Percentiles rank a stretch among this genome's conserved stretches.
Evolutionary conservation across 495 filamentous ascomycete species (phyloP).

Genomic region (Lasiosphaeria hispida): DNA sequence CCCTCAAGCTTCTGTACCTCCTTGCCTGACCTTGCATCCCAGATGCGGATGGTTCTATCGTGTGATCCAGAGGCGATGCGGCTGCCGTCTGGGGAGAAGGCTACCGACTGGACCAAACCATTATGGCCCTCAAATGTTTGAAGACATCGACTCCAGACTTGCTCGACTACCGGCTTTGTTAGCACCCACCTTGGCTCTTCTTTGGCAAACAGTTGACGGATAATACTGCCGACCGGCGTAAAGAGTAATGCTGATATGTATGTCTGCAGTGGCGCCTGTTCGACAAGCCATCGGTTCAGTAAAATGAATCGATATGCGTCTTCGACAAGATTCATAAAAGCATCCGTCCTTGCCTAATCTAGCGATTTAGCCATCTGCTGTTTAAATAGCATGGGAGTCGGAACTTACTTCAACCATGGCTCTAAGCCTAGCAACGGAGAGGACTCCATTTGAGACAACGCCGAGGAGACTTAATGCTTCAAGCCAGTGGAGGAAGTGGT

Average conservation of each 20-base stretch:
- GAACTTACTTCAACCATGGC: not conserved
- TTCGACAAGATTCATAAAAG: not conserved
- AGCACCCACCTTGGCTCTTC: not conserved
- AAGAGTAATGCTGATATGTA: conserved; percentile 3
- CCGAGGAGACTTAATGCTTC: conserved; percentile 1
- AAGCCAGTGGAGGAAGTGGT: conserved; percentile 10
- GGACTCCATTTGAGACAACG: not conserved
- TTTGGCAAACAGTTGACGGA: not conserved
- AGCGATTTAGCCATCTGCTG: not conserved
- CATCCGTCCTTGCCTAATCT: not conserved
- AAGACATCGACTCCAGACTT: conserved; percentile 1
- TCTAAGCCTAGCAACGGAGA: not conserved
- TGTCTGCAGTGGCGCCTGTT: conserved; percentile 2
- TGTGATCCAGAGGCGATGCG: no score
- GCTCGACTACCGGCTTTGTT: not conserved
- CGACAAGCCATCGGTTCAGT: not conserved
- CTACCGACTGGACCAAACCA: not conserved
- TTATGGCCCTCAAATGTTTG: conserved; percentile 4
- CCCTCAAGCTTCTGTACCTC: no score
- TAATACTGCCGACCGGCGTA: not conserved
- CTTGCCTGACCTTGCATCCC: no score
- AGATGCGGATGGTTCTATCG: no score
- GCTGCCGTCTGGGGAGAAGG: not conserved
- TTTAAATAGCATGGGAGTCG: not conserved
- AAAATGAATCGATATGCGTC: not conserved